A percentile compares a stretch with the other conserved stretches of the same genome.
phyloP scores from a whole-genome alignment of 805 yeast species.

The Babjeviella inositovora region DNA sequence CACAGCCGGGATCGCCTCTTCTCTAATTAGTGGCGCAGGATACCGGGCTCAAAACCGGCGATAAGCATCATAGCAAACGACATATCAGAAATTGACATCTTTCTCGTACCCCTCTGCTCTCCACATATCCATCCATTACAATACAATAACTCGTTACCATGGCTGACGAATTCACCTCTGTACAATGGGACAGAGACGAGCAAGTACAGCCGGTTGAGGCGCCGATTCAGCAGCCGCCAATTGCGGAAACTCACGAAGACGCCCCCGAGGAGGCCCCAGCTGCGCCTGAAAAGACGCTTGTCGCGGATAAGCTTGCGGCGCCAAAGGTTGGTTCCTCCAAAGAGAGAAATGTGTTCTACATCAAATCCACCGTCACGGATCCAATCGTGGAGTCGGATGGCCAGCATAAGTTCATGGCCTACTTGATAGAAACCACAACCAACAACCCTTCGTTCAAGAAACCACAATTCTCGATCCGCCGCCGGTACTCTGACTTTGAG shows the following conservation, averaged over 20 bases:
- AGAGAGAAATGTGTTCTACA: no score
- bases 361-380: slow-evolving; percentile 26
- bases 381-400: slow-evolving; percentile 65
- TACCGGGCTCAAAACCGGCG: no score
- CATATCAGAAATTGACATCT: no score
- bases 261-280: slow-evolving; percentile 1
- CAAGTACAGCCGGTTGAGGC: slow-evolving; percentile 3
- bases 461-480: slow-evolving; percentile 33
- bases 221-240: background rate
- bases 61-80: no score
- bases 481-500: slow-evolving; percentile 82
- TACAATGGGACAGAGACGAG: slow-evolving; percentile 39
- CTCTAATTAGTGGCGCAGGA: no score
- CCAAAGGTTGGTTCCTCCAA: slow-evolving; percentile 4
- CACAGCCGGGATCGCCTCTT: no score
- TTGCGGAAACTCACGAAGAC: slow-evolving; percentile 2
- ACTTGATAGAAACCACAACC: slow-evolving; percentile 46
- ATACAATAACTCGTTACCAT: no score
- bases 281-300: background rate
- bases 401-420: slow-evolving; percentile 64
- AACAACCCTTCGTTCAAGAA: slow-evolving; percentile 40
- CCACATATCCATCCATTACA: no score
- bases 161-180: slow-evolving; percentile 36
- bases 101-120: no score
- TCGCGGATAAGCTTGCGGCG: background rate